Conservation (phyloP, 805 yeast genomes). For the Dipodascus albidus region DNA sequence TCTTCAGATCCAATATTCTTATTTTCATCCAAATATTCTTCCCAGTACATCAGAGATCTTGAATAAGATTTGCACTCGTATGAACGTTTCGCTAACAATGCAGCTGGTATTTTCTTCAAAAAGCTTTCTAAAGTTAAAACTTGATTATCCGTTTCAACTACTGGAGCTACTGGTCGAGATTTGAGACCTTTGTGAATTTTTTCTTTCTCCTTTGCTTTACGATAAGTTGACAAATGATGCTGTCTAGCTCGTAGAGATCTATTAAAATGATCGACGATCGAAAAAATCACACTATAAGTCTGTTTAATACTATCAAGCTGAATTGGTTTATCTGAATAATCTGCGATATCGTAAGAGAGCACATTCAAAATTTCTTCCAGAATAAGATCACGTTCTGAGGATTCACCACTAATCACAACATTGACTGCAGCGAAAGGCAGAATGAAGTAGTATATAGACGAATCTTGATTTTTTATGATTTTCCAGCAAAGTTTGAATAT, state of each 20-base stretch:
- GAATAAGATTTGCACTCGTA: constrained; percentile 79
- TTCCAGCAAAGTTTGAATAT: constrained; percentile 55
- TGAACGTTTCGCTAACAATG: constrained; percentile 63
- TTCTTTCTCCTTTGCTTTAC: constrained; percentile 2
- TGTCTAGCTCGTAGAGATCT: constrained; percentile 44
- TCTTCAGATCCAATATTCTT: constrained; percentile 20
- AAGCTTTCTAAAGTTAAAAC: constrained; percentile 24
- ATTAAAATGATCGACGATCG: constrained; percentile 69
- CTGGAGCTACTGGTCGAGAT: constrained; percentile 3
- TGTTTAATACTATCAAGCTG: constrained; percentile 37
- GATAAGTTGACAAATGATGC: constrained; percentile 5
- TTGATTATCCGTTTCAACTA: constrained; percentile 30
- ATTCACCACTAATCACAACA: constrained; percentile 40
- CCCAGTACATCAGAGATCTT: constrained; percentile 75
- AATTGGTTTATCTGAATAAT: constrained; percentile 29
- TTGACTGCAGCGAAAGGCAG: constrained; percentile 68
- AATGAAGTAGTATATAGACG: constrained; percentile 54
- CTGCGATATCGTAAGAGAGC: constrained; percentile 34
- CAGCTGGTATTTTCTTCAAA: constrained; percentile 19
- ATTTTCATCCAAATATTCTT: constrained; percentile 49
- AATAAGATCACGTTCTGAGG: constrained; percentile 34
- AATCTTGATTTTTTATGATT: constrained; percentile 57
- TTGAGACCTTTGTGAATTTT: not conserved
- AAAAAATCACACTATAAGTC: constrained; percentile 65
- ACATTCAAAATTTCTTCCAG: constrained; percentile 49